phyloP scores from a whole-genome alignment of 441 rosid species.

The Pelargonium cotyledonis region DNA sequence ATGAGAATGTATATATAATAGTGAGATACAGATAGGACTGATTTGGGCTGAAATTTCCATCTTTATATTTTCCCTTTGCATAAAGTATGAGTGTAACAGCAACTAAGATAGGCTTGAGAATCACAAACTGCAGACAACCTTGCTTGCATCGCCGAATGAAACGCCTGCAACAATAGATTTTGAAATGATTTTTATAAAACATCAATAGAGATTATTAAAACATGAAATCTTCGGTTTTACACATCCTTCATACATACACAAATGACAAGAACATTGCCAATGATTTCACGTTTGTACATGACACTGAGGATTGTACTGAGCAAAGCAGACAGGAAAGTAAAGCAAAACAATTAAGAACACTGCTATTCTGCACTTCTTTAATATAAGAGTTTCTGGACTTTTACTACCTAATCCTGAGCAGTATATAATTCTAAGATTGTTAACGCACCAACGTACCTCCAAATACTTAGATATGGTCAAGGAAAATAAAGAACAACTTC shows the following conservation, averaged over 20 bases:
- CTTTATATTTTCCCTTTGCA: constrained; percentile 88
- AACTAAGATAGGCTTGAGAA: constrained; percentile 81
- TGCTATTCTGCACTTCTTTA: neutral
- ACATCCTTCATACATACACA: neutral
- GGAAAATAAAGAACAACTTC: neutral
- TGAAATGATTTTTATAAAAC: constrained; percentile 7
- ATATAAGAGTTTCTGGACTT: too few species aligned
- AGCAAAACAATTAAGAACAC: neutral
- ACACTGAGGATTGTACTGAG: neutral
- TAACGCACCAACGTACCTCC: too few species aligned
- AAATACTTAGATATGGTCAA: neutral
- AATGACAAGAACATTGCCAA: neutral
- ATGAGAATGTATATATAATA: constrained; percentile 84
- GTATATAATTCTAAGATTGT: too few species aligned
- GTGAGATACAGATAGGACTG: constrained; percentile 90
- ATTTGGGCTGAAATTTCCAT: constrained; percentile 86
- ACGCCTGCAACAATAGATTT: constrained; percentile 48
- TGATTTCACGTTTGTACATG: neutral
- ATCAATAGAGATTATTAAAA: constrained; percentile 12
- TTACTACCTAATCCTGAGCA: too few species aligned
- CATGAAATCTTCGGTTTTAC: neutral
- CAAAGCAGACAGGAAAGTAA: neutral
- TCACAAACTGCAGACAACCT: constrained; percentile 95
- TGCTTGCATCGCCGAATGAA: constrained; percentile 96
- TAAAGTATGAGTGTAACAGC: constrained; percentile 77